Percentiles rank a stretch among this genome's conserved stretches.
These are phyloP conservation scores for Penicillium sp. DNA, from an alignment of 2,329 filamentous ascomycete genomes.

Conservation along the genomic window DNA sequence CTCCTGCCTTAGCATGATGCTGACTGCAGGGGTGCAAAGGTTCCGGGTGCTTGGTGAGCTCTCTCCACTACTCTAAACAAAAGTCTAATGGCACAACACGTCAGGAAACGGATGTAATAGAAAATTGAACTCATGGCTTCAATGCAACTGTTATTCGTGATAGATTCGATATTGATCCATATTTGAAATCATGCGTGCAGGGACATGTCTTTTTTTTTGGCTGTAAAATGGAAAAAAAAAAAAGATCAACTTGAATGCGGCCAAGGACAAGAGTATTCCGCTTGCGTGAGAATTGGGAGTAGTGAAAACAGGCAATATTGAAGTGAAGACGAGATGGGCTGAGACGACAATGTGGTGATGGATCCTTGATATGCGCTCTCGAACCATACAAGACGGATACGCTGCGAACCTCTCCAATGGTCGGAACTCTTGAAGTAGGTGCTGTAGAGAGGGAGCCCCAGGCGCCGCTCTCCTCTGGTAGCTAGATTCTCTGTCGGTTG, in stretches of 20 bases:
- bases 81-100: not conserved
- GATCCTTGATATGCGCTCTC: not conserved
- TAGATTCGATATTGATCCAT: conserved; percentile 17
- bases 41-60: not conserved
- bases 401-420: not conserved
- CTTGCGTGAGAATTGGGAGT: not conserved
- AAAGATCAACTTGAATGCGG: conserved; percentile 3
- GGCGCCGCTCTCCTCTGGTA: not conserved
- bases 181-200: conserved; percentile 18
- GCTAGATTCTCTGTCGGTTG: conserved; percentile 13
- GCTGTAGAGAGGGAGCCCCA: not conserved
- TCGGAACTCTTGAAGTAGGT: not conserved
- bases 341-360: not conserved
- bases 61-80: not conserved
- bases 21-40: not conserved
- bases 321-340: not conserved
- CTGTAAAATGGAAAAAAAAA: conserved; percentile 1
- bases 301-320: not conserved
- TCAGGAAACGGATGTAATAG: not conserved
- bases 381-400: not conserved
- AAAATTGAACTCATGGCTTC: conserved; percentile 7
- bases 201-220: conserved; percentile 10
- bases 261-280: not conserved
- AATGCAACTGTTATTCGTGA: conserved; percentile 21
- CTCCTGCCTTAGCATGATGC: not conserved